Evolutionary conservation across 1,139 yeast species (phyloP).

Genomic region (Suhomyces anneliseae): DNA sequence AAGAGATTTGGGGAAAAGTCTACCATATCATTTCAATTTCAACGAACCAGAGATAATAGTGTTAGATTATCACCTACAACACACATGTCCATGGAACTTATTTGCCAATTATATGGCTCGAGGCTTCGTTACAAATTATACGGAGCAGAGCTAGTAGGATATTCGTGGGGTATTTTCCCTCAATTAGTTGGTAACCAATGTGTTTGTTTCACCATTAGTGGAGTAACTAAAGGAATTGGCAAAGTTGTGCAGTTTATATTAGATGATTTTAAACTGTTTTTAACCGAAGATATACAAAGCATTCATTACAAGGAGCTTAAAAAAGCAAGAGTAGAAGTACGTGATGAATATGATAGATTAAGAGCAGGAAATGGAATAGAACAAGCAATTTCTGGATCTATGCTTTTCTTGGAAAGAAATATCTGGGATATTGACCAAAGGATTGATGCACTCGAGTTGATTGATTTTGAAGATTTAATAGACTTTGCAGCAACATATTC

Average conservation of each 20-base stretch:
- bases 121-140: slow-evolving; percentile 43
- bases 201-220: slow-evolving; percentile 49
- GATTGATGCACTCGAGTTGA: slow-evolving; percentile 33
- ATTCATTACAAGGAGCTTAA: slow-evolving; percentile 36
- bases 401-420: slow-evolving; percentile 52
- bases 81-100: slow-evolving; percentile 48
- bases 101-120: slow-evolving; percentile 46
- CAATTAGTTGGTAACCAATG: slow-evolving; percentile 52
- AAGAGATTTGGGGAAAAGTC: slow-evolving; percentile 26
- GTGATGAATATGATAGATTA: slow-evolving; percentile 44
- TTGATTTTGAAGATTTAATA: slow-evolving; percentile 25
- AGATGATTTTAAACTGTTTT: slow-evolving; percentile 17
- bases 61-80: slow-evolving; percentile 30
- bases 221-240: slow-evolving; percentile 41
- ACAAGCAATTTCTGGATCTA: slow-evolving; percentile 46
- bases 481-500: slow-evolving; percentile 22
- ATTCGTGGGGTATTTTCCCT: slow-evolving; percentile 54
- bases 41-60: slow-evolving; percentile 15
- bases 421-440: slow-evolving; percentile 54
- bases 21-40: slow-evolving; percentile 47
- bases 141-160: slow-evolving; percentile 51
- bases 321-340: slow-evolving; percentile 42
- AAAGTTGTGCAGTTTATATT: slow-evolving; percentile 26
- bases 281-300: slow-evolving; percentile 10
- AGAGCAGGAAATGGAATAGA: slow-evolving; percentile 38